Percentiles rank a stretch among this genome's conserved stretches.
Evolutionary conservation across 2,329 filamentous ascomycete genomes (phyloP).

Genomic region (Alternaria sp.): DNA sequence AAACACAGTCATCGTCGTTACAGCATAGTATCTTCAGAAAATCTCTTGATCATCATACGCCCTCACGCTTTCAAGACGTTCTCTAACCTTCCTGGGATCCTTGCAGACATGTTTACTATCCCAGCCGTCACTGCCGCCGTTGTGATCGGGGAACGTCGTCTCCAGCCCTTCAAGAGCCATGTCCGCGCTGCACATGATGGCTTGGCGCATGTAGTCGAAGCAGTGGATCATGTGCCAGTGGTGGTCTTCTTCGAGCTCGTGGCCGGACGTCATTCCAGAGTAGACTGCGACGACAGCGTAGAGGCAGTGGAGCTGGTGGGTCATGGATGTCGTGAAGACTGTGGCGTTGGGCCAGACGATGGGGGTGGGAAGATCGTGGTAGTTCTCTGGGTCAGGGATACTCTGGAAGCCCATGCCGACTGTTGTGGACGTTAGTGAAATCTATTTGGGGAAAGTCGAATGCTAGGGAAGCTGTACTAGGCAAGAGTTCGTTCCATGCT

Average conservation of each 20-base stretch:
- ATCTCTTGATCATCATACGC: slow-evolving; percentile 50
- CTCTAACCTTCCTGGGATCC: slow-evolving; percentile 27
- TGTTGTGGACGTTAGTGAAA: slow-evolving; percentile 8
- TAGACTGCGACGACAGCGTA: slow-evolving; percentile 48
- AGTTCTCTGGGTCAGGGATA: slow-evolving; percentile 38
- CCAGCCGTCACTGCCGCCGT: slow-evolving; percentile 49
- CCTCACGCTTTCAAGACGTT: slow-evolving; percentile 39
- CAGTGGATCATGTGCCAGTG: slow-evolving; percentile 52
- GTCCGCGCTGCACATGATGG: slow-evolving; percentile 47
- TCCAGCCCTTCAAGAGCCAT: slow-evolving; percentile 45
- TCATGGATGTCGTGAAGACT: slow-evolving; percentile 49
- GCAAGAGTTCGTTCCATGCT: slow-evolving; percentile 48
- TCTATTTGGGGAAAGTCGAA: too few relatives aligned
- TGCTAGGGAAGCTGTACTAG: slow-evolving; percentile 18
- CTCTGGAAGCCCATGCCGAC: slow-evolving; percentile 49
- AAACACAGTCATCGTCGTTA: too few relatives aligned
- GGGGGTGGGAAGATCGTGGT: slow-evolving; percentile 46
- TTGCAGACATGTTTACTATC: slow-evolving; percentile 46
- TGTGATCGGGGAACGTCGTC: slow-evolving; percentile 49
- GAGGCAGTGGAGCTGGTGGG: slow-evolving; percentile 48
- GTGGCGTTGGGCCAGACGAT: slow-evolving; percentile 47
- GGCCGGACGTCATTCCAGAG: slow-evolving; percentile 37
- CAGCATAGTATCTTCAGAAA: slow-evolving; percentile 20
- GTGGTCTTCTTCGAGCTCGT: slow-evolving; percentile 44
- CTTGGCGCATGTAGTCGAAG: slow-evolving; percentile 50